Base-by-base conservation (phyloP, 768 basidiomycete species). In the Tephrocybe rancida region DNA sequence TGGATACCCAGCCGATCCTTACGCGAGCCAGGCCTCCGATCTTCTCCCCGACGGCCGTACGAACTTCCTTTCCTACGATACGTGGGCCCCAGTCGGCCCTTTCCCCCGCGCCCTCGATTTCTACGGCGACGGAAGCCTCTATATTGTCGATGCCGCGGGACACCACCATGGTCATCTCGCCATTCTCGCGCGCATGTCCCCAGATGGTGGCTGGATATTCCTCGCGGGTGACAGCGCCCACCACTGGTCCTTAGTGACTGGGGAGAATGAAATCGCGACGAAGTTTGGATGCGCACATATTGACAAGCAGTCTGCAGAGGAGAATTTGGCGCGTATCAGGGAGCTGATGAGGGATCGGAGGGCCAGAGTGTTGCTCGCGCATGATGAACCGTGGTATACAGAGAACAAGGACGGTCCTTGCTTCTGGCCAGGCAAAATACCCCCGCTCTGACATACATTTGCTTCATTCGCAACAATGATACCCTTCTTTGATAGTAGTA, bases 91-190 rank as follows among this genome's bases (percentile, higher is more conserved):
- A 5, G n/a, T 60, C 14, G 59, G 52, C 7, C 52, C 52, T 3
- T 60, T 57, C 22, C 77, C 78, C 35, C 71, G 64, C 26, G 77
- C 79, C 7, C 60, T 76, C 26, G 81, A 86, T 66, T 77, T 74
- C 61, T 83, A 77, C 56, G 73, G 74, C 21, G 83, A 87, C 54
- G 84, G 83, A 7, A 81, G 78, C 56, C 61, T 83, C 27, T 85
- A 80, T 56, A 70, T 85, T 55, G 61, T 85, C 57, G 79, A 85
- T 61, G 74, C 82, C 1, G 74, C 82, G 2, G 83, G 84, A 0
- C 84, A 86, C 60, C 59, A 80, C 26, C 65, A 67, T 1, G 84
- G 84, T 0, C 83, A 86, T 49, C 56, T 84, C 50, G 82, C 78
- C 55, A 53, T 79, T 29, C 74, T 83, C 13, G 80, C 70, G 3